Conservation (phyloP, 179 eudicot genomes). For the Spergularia azorica region DNA sequence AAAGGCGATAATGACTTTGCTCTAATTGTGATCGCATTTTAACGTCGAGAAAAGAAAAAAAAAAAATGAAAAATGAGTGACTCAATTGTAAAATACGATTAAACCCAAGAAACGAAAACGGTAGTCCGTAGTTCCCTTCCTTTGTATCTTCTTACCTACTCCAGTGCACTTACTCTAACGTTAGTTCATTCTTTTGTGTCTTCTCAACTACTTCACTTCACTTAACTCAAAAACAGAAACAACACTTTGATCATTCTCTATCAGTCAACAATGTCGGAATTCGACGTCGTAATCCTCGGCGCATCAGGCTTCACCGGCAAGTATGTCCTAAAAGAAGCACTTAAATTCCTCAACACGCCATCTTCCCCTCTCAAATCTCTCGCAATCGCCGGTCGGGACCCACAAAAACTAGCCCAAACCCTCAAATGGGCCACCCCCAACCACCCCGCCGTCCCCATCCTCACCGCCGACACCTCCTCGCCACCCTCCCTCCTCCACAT, state of each 20-base stretch:
- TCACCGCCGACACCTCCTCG: constrained; percentile 58
- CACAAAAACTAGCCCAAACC: constrained; percentile 39
- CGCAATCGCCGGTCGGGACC: constrained; percentile 77
- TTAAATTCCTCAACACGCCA: constrained; percentile 60
- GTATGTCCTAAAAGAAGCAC: constrained; percentile 70
- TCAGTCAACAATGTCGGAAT: constrained; percentile 35
- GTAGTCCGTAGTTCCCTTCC: no score
- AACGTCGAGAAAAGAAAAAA: no score
- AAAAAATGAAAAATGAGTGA: no score
- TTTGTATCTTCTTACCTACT: no score
- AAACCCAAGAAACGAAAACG: no score
- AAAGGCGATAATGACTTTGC: no score
- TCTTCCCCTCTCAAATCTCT: constrained; percentile 57
- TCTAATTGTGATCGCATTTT: no score
- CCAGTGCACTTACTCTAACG: no score
- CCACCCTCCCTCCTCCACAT: constrained; percentile 41
- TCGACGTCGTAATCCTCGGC: constrained; percentile 67
- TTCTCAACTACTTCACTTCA: no score
- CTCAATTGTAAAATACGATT: no score
- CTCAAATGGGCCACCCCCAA: constrained; percentile 51
- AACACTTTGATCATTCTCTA: constrained; percentile 23
- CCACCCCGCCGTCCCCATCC: constrained; percentile 47
- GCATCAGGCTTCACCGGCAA: constrained; percentile 94
- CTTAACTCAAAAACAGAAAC: no score
- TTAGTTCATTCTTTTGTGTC: no score